Evolutionary conservation across 306 rosid genomes (phyloP).

Genomic region (Castanea mollissima): DNA sequence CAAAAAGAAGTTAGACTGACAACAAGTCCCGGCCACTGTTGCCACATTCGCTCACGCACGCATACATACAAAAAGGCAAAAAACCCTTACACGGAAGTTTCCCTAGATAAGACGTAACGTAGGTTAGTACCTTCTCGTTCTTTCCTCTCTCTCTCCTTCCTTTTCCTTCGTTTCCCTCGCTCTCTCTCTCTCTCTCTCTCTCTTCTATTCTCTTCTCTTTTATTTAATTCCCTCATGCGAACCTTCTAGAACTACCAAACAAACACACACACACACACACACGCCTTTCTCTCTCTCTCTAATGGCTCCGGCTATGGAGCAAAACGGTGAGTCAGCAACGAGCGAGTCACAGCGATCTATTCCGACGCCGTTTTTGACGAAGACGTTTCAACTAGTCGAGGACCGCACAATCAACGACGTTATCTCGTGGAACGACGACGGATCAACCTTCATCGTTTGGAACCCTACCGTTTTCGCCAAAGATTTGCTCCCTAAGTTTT

Average conservation of each 20-base stretch:
- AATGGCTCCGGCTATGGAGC: conserved; percentile 59
- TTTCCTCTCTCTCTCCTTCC: conserved; percentile 26
- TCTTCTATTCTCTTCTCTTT: conserved; percentile 6
- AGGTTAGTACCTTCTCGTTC: conserved; percentile 48
- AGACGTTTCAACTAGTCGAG: conserved; percentile 76
- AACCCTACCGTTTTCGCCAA: conserved; percentile 84
- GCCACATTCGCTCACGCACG: background rate
- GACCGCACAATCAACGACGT: conserved; percentile 70
- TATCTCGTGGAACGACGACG: conserved; percentile 87
- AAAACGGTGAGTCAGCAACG: conserved; percentile 29
- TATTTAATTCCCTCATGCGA: conserved; percentile 37
- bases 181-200: background rate
- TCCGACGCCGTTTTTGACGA: conserved; percentile 84
- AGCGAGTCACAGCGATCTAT: conserved; percentile 46
- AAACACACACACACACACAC: too few relatives aligned
- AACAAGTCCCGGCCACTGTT: too few relatives aligned
- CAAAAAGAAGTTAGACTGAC: too few relatives aligned
- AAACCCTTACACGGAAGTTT: conserved; percentile 55
- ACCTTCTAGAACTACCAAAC: conserved; percentile 70
- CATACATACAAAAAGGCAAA: conserved; percentile 19
- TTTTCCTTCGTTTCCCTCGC: background rate
- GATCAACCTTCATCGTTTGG: conserved; percentile 92
- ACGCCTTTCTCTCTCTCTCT: background rate
- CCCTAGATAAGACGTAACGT: conserved; percentile 46
- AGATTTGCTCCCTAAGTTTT: conserved; percentile 79